Evolutionary conservation across 2,329 filamentous ascomycete genomes (phyloP).

Genomic region (Neocucurbitaria cava): DNA sequence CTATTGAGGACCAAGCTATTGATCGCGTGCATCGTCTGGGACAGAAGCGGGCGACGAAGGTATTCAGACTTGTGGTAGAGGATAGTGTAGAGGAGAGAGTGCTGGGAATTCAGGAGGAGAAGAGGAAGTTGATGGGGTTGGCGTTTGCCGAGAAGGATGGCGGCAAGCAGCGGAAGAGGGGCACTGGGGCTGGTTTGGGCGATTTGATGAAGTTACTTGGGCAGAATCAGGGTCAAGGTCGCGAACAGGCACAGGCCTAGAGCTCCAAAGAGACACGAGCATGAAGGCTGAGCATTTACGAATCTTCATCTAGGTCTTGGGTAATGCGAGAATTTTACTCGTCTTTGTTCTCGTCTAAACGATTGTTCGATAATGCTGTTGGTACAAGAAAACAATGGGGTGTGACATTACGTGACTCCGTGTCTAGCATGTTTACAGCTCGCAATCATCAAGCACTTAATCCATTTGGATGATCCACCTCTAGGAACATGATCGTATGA

Average conservation of each 20-base stretch:
- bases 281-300: too few relatives aligned
- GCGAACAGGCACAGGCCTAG: neutral
- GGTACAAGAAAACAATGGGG: too few relatives aligned
- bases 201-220: constrained; percentile 54
- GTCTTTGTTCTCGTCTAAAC: too few relatives aligned
- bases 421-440: too few relatives aligned
- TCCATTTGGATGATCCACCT: neutral
- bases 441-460: neutral
- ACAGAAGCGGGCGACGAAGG: constrained; percentile 77
- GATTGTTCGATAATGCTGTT: too few relatives aligned
- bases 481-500: neutral
- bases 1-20: constrained; percentile 89
- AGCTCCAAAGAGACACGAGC: too few relatives aligned
- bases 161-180: constrained; percentile 59
- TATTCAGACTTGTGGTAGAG: constrained; percentile 84
- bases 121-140: constrained; percentile 77
- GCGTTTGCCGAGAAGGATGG: constrained; percentile 77
- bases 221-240: neutral
- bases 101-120: constrained; percentile 77
- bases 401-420: too few relatives aligned
- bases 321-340: too few relatives aligned
- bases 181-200: constrained; percentile 53
- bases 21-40: constrained; percentile 88
- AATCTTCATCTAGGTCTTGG: too few relatives aligned
- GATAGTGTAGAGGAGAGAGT: constrained; percentile 82